phyloP scores from a whole-genome alignment of 192 early-diverging fungal species.

The Podila clonocystis region DNA sequence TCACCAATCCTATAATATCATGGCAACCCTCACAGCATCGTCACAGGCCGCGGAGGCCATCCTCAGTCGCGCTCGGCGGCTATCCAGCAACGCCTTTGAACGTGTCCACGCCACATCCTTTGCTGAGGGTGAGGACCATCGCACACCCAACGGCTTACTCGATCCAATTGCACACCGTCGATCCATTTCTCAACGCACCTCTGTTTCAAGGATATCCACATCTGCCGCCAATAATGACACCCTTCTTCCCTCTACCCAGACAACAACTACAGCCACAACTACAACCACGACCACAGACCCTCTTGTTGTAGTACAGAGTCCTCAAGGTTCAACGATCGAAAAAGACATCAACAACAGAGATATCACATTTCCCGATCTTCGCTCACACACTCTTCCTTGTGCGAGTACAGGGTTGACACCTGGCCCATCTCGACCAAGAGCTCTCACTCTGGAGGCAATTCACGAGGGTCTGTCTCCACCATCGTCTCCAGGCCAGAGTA shows the following conservation, averaged over 20 bases:
- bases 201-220: background rate
- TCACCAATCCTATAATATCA: too few relatives aligned
- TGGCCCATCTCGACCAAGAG: slow-evolving; percentile 21
- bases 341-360: background rate
- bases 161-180: slow-evolving; percentile 6
- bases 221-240: background rate
- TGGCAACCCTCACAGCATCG: background rate
- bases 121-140: slow-evolving; percentile 22
- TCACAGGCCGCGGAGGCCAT: slow-evolving; percentile 31
- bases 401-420: slow-evolving; percentile 1
- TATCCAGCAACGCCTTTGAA: slow-evolving; percentile 42
- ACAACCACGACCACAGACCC: background rate
- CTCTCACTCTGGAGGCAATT: slow-evolving; percentile 10
- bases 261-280: background rate
- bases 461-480: background rate
- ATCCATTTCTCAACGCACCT: slow-evolving; percentile 2
- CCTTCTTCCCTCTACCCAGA: background rate
- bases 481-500: background rate
- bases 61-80: slow-evolving; percentile 29
- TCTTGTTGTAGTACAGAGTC: slow-evolving; percentile 2
- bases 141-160: slow-evolving; percentile 1
- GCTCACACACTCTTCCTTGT: slow-evolving; percentile 24
- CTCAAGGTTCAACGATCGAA: background rate
- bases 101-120: slow-evolving; percentile 16
- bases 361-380: slow-evolving; percentile 15